These are phyloP conservation scores for Gossypium herbaceum DNA, from an alignment of 345 rosid species.

Conservation along the genomic window DNA sequence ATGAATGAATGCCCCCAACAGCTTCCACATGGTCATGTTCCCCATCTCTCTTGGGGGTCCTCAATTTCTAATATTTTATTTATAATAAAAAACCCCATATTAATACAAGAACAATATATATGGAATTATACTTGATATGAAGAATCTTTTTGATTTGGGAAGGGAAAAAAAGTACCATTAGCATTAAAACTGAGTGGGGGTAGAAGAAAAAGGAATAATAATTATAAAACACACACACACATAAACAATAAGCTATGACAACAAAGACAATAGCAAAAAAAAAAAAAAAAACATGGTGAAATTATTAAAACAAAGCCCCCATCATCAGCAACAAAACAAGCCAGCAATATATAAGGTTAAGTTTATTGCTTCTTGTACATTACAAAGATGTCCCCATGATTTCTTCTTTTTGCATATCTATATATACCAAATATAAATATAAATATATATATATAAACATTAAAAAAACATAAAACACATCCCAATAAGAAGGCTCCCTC, in stretches of 20 bases:
- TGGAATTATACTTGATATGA: constrained; percentile 8
- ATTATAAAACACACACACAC: background rate
- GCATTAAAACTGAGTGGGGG: constrained; percentile 29
- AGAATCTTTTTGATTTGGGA: constrained; percentile 28
- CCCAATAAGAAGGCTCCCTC: background rate
- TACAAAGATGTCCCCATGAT: constrained; percentile 31
- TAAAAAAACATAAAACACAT: constrained; percentile 26
- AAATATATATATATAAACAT: background rate
- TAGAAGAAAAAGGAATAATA: background rate
- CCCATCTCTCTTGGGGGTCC: constrained; percentile 27
- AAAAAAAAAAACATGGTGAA: background rate
- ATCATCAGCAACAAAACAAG: constrained; percentile 39
- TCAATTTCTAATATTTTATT: constrained; percentile 5
- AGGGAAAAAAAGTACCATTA: background rate
- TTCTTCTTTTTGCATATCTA: constrained; percentile 26
- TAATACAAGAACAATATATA: background rate
- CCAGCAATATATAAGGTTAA: constrained; percentile 28
- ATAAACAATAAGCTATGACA: constrained; percentile 33
- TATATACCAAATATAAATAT: constrained; percentile 30
- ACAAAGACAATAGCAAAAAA: constrained; percentile 24
- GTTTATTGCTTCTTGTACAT: constrained; percentile 47
- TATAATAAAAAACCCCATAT: background rate
- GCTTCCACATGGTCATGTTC: constrained; percentile 63
- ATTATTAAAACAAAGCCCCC: constrained; percentile 26
- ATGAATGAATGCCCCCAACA: constrained; percentile 34